These are phyloP conservation scores for Tubosaeta sp. DNA, from an alignment of 768 basidiomycete genomes.

Conservation along the genomic window DNA sequence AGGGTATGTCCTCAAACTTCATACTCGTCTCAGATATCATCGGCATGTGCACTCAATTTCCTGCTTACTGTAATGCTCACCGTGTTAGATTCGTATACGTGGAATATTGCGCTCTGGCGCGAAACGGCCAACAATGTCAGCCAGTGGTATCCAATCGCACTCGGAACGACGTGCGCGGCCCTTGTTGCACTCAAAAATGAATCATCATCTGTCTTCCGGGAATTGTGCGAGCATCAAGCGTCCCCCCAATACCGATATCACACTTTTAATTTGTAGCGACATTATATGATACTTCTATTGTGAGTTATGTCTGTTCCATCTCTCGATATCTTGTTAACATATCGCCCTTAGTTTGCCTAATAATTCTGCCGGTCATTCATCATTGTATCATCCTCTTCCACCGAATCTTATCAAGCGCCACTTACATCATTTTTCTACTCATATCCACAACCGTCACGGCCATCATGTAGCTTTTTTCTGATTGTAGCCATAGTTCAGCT, in stretches of 20 bases:
- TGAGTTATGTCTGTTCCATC: not conserved
- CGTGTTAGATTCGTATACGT: constrained; percentile 2
- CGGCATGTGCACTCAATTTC: constrained; percentile 13
- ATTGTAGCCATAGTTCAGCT: constrained; percentile 19
- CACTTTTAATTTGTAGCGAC: too few species aligned
- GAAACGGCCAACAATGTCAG: not conserved
- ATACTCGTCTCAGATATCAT: constrained; percentile 7
- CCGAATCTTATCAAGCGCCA: not conserved
- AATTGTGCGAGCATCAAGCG: too few species aligned
- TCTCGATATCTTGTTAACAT: not conserved
- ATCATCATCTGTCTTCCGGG: not conserved
- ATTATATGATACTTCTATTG: not conserved
- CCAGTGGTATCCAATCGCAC: accelerated
- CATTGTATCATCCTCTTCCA: not conserved
- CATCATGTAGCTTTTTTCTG: constrained; percentile 1
- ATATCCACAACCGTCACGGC: not conserved
- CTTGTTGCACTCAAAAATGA: not conserved
- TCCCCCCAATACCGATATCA: too few species aligned
- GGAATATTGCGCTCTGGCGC: too few species aligned
- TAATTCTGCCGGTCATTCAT: too few species aligned
- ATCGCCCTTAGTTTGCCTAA: constrained; percentile 1
- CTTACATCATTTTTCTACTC: not conserved
- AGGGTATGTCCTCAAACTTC: constrained; percentile 10
- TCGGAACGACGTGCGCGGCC: constrained; percentile 5
- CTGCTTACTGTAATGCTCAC: constrained; percentile 8